These are phyloP conservation scores for Candida suzukii DNA, from an alignment of 805 yeast species.

Conservation along the genomic window DNA sequence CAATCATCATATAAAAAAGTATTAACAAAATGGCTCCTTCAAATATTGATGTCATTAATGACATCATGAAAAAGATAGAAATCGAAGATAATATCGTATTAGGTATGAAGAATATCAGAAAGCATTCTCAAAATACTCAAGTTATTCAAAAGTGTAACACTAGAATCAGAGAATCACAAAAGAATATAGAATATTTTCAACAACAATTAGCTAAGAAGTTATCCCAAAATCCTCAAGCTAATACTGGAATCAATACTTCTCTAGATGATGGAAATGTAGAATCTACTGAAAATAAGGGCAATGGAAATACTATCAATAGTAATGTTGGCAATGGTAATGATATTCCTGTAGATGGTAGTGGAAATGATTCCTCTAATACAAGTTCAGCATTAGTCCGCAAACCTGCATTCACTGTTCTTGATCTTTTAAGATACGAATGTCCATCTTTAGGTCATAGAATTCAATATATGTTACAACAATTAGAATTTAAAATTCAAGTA, in stretches of 20 bases:
- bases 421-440: constrained; percentile 84
- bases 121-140: constrained; percentile 67
- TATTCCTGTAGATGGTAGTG: constrained; percentile 2
- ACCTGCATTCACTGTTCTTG: constrained; percentile 59
- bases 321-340: neutral
- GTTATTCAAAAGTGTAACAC: constrained; percentile 90
- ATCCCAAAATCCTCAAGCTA: constrained; percentile 35
- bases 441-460: constrained; percentile 93
- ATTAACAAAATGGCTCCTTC: neutral
- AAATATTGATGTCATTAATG: constrained; percentile 36
- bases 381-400: constrained; percentile 11
- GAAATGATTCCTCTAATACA: constrained; percentile 2
- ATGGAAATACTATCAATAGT: neutral
- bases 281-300: constrained; percentile 1
- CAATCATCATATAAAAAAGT: neutral
- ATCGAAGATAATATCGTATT: constrained; percentile 81
- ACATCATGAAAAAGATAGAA: constrained; percentile 79
- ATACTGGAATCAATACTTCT: neutral
- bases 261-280: neutral
- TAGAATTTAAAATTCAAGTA: constrained; percentile 88
- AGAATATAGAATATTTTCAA: constrained; percentile 83
- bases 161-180: constrained; percentile 84
- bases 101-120: constrained; percentile 78
- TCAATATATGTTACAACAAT: constrained; percentile 90
- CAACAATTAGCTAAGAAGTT: constrained; percentile 69